phyloP scores from a whole-genome alignment of 2,329 filamentous ascomycete genomes.

The Hyphodiscus sp. region DNA sequence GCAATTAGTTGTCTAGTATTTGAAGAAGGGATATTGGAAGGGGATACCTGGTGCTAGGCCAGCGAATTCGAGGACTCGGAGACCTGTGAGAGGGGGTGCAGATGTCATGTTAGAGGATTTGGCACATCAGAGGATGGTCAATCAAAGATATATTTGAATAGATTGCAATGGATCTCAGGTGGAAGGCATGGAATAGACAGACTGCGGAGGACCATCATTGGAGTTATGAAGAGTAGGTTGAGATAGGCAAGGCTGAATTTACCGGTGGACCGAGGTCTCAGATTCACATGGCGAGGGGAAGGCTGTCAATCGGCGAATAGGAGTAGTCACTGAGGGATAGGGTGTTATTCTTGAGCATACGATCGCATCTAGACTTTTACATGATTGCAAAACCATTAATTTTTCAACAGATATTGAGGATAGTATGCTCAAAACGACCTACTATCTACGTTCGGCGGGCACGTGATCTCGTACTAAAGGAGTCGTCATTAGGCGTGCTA shows the following conservation, averaged over 20 bases:
- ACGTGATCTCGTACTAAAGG: no score
- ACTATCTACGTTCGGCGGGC: no score
- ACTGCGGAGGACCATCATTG: not conserved
- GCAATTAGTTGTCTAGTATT: constrained; percentile 35
- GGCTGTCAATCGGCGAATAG: not conserved
- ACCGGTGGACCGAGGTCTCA: not conserved
- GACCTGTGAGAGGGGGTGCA: constrained; percentile 43
- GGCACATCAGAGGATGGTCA: not conserved
- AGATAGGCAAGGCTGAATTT: not conserved
- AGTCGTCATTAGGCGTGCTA: no score
- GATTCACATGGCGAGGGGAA: not conserved
- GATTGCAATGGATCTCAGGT: not conserved
- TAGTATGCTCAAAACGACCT: no score
- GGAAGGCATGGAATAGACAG: not conserved
- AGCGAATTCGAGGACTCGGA: constrained; percentile 60
- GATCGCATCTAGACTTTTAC: no score
- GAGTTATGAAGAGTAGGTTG: not conserved
- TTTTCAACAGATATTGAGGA: no score
- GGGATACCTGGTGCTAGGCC: constrained; percentile 50
- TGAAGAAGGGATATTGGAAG: constrained; percentile 34
- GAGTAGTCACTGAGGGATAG: not conserved
- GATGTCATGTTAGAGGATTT: constrained; percentile 26
- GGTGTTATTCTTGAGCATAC: no score
- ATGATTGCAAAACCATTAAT: no score
- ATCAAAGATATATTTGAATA: not conserved